Evolutionary conservation across 2,329 filamentous ascomycete genomes (phyloP).

Genomic region (Rachicladosporium sp.): DNA sequence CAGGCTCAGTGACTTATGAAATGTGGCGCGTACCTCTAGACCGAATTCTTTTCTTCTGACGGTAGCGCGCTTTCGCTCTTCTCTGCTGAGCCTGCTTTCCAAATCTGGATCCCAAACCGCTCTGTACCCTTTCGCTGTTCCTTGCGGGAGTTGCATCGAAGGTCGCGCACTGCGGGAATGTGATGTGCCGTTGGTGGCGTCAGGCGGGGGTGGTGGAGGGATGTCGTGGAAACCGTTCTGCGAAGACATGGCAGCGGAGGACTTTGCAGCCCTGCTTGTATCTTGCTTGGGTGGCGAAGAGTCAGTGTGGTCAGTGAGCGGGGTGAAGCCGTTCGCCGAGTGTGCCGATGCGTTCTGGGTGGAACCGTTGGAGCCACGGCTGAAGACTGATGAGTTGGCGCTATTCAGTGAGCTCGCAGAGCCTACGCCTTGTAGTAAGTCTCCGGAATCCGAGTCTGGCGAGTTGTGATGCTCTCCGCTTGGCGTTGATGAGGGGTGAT

Average conservation of each 20-base stretch:
- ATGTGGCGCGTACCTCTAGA: slow-evolving; percentile 29
- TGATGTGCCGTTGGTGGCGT: slow-evolving; percentile 27
- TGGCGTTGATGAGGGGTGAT: slow-evolving; percentile 3
- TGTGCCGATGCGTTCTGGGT: slow-evolving; percentile 45
- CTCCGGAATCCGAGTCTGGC: slow-evolving; percentile 33
- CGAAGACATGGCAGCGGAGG: slow-evolving; percentile 15
- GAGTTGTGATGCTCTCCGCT: slow-evolving; percentile 14
- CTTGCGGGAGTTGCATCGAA: slow-evolving; percentile 34
- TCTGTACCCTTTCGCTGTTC: slow-evolving; percentile 45
- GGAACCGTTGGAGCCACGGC: slow-evolving; percentile 37
- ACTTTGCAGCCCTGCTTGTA: slow-evolving; percentile 34
- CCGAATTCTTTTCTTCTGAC: slow-evolving; percentile 25
- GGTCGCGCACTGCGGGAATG: slow-evolving; percentile 28
- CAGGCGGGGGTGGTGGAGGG: slow-evolving; percentile 13
- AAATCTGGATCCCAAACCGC: slow-evolving; percentile 51
- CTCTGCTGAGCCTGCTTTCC: slow-evolving; percentile 45
- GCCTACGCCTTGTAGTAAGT: slow-evolving; percentile 57
- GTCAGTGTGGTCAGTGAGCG: slow-evolving; percentile 50
- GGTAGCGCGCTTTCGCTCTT: slow-evolving; percentile 37
- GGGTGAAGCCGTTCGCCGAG: slow-evolving; percentile 46
- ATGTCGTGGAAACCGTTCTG: slow-evolving; percentile 12
- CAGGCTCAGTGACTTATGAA: slow-evolving; percentile 26
- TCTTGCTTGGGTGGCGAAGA: slow-evolving; percentile 49
- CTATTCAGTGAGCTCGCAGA: slow-evolving; percentile 62
- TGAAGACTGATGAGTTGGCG: slow-evolving; percentile 60